phyloP scores from a whole-genome alignment of 306 rosid genomes.

The Vicia faba region DNA sequence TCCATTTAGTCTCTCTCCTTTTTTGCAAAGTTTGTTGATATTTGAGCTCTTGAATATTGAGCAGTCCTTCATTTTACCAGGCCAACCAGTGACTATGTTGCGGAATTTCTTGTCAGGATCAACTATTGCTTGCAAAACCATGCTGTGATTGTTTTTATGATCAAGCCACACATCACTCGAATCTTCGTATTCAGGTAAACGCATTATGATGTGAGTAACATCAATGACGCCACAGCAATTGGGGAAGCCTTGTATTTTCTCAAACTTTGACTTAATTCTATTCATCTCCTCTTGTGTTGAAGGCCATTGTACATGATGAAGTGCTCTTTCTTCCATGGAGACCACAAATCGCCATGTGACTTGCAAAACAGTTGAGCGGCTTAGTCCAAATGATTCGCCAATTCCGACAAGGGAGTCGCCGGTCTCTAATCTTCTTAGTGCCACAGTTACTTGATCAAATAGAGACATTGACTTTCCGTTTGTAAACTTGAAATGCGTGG shows the following conservation, averaged over 20 bases:
- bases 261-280: conserved; percentile 67
- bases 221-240: conserved; percentile 81
- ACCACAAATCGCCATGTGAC: no score
- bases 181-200: conserved; percentile 62
- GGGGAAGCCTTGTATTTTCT: conserved; percentile 65
- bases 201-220: conserved; percentile 46
- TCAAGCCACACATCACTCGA: conserved; percentile 76
- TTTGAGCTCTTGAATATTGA: conserved; percentile 63
- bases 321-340: no score
- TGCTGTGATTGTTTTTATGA: conserved; percentile 71
- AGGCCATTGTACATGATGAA: conserved; percentile 87
- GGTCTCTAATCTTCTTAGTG: conserved; percentile 79
- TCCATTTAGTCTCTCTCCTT: conserved; percentile 75
- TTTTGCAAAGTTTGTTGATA: conserved; percentile 59
- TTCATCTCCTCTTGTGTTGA: conserved; percentile 65
- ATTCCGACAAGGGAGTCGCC: conserved; percentile 79
- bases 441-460: conserved; percentile 76
- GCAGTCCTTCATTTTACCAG: conserved; percentile 73
- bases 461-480: conserved; percentile 61
- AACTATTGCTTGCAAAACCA: conserved; percentile 63
- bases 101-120: conserved; percentile 71
- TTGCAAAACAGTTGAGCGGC: conserved; percentile 88
- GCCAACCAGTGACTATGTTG: conserved; percentile 89
- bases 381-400: conserved; percentile 69
- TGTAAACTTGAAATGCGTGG: conserved; percentile 59